phyloP scores from a whole-genome alignment of 2,329 filamentous ascomycete species.

The Penicillium crustosum region DNA sequence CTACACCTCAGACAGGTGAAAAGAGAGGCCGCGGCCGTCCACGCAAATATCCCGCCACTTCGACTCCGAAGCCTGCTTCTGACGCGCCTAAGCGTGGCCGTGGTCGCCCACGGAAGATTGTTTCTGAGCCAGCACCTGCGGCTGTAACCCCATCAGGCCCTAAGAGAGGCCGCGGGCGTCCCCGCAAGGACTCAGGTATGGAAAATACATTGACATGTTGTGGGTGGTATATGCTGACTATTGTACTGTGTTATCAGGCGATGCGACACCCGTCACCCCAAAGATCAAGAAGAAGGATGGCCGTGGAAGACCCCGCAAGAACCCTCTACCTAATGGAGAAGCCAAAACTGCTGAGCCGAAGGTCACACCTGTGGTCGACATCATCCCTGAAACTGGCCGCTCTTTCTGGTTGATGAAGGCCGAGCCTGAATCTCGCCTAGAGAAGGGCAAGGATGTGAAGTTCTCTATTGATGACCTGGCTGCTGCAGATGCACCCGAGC shows the following conservation, averaged over 20 bases:
- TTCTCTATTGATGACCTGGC: conserved; percentile 93
- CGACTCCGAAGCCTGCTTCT: conserved; percentile 24
- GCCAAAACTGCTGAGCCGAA: conserved; percentile 13
- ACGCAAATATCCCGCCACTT: conserved; percentile 33
- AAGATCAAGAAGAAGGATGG: conserved; percentile 23
- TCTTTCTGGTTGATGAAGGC: conserved; percentile 83
- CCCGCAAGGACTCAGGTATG: conserved; percentile 15
- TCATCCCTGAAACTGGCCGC: conserved; percentile 24
- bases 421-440: conserved; percentile 80
- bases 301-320: conserved; percentile 31
- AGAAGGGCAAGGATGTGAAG: conserved; percentile 83
- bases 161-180: conserved; percentile 22
- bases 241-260: not conserved
- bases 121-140: conserved; percentile 13
- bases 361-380: conserved; percentile 7
- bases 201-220: not conserved
- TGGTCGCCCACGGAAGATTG: conserved; percentile 34
- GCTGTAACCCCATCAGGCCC: conserved; percentile 3
- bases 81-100: conserved; percentile 35
- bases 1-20: conserved; percentile 27
- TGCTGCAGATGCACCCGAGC: conserved; percentile 71
- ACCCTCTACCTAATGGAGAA: conserved; percentile 20
- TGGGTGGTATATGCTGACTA: not conserved
- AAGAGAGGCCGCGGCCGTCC: conserved; percentile 38
- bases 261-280: conserved; percentile 10